Conservation (phyloP, 352 stramenopile species). For the Elongisporangium prolatum region DNA sequence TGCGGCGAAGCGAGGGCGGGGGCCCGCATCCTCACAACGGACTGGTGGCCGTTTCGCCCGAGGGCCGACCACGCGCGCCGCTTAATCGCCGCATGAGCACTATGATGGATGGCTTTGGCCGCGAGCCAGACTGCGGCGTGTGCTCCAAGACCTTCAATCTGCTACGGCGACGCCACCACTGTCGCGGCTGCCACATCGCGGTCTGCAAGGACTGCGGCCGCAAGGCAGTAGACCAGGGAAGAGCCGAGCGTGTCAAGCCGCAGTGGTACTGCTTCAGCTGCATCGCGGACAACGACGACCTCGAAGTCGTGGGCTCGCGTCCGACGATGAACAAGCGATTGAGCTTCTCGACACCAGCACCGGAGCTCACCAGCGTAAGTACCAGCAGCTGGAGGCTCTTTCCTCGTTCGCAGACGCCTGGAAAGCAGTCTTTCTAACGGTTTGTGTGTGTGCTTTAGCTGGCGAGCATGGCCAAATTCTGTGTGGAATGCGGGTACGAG, state of each 20-base stretch:
- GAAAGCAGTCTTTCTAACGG: neutral
- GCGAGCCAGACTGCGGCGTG: conserved; percentile 68
- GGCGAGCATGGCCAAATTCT: conserved; percentile 69
- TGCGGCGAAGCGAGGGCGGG: conserved; percentile 8
- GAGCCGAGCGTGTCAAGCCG: conserved; percentile 41
- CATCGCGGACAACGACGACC: conserved; percentile 56
- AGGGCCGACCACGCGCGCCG: conserved; percentile 17
- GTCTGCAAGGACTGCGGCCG: conserved; percentile 81
- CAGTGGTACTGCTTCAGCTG: conserved; percentile 81
- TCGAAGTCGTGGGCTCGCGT: conserved; percentile 55
- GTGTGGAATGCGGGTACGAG: conserved; percentile 83
- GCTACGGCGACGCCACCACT: conserved; percentile 78
- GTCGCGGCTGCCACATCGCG: conserved; percentile 75
- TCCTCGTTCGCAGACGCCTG: too few relatives aligned
- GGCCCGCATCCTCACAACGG: conserved; percentile 7
- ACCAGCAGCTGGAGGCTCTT: too few relatives aligned
- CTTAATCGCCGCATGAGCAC: conserved; percentile 32
- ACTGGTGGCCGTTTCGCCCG: neutral
- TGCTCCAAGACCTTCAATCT: conserved; percentile 81
- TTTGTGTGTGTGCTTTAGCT: conserved; percentile 25
- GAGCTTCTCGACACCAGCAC: conserved; percentile 48
- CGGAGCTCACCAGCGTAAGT: conserved; percentile 48
- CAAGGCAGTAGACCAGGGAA: conserved; percentile 68
- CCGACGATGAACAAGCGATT: conserved; percentile 48
- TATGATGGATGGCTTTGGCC: conserved; percentile 51